Evolutionary conservation across 129 eudicot genomes (phyloP).

Genomic region (Glebionis coronaria): DNA sequence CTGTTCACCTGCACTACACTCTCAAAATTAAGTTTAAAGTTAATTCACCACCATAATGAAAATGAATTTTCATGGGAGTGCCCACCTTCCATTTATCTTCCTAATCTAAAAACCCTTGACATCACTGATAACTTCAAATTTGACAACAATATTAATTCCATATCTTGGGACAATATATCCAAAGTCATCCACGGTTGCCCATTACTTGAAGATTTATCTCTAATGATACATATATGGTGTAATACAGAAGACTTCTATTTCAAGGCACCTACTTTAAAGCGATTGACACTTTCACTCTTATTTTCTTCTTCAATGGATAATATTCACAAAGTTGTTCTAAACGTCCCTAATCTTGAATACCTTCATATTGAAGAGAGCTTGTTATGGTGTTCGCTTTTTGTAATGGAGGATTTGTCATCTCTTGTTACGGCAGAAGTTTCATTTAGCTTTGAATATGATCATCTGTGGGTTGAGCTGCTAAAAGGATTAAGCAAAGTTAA

Average conservation of each 20-base stretch:
- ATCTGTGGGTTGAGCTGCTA: neutral
- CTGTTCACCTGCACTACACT: too few relatives aligned
- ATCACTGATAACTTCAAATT: too few relatives aligned
- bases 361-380: neutral
- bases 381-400: neutral
- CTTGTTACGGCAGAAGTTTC: neutral
- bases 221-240: neutral
- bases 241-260: neutral
- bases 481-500: neutral
- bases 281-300: neutral
- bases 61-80: too few relatives aligned
- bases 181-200: neutral
- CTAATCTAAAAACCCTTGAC: too few relatives aligned
- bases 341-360: constrained; percentile 18
- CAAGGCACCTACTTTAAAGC: neutral
- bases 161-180: neutral
- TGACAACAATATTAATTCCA: neutral
- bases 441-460: neutral
- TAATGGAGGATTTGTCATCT: constrained; percentile 12
- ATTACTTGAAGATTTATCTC: neutral
- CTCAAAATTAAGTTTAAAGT: too few relatives aligned
- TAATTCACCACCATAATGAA: too few relatives aligned
- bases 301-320: neutral
- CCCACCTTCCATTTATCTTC: too few relatives aligned
- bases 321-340: constrained; percentile 12